Evolutionary conservation across 2,329 filamentous ascomycete species (phyloP).

Genomic region (Colletotrichum karsti): DNA sequence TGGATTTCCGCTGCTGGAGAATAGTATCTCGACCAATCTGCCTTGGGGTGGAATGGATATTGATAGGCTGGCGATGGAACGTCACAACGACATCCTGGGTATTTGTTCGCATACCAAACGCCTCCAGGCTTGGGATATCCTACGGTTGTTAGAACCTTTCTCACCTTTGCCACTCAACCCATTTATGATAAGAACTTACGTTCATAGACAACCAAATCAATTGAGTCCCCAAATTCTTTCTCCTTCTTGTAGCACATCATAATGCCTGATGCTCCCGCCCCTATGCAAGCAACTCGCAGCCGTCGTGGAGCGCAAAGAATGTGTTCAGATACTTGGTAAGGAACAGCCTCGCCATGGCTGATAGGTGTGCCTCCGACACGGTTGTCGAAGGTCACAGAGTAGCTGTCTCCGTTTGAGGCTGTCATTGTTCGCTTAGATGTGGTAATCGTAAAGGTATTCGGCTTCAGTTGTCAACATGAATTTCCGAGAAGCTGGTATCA

Average conservation of each 20-base stretch:
- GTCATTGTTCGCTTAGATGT: too few relatives aligned
- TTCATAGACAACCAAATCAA: conserved; percentile 35
- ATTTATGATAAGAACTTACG: background rate
- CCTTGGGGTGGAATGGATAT: conserved; percentile 53
- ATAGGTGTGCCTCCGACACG: background rate
- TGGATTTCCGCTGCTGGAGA: conserved; percentile 47
- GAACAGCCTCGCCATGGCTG: background rate
- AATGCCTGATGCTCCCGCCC: conserved; percentile 17
- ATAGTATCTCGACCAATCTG: conserved; percentile 52
- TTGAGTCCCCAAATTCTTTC: conserved; percentile 17
- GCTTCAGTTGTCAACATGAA: too few relatives aligned
- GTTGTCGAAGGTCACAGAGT: too few relatives aligned
- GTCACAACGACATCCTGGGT: conserved; percentile 43
- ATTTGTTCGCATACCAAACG: conserved; percentile 45
- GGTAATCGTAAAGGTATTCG: too few relatives aligned
- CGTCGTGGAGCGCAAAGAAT: conserved; percentile 1
- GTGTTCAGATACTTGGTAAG: conserved; percentile 10
- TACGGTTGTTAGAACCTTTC: background rate
- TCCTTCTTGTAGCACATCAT: conserved; percentile 25
- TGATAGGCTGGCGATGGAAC: conserved; percentile 52
- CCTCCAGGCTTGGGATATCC: conserved; percentile 33
- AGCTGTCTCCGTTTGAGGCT: too few relatives aligned
- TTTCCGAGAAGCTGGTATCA: too few relatives aligned
- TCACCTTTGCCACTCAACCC: too few relatives aligned
- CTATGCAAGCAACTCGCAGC: conserved; percentile 10